phyloP scores from a whole-genome alignment of 495 filamentous ascomycete genomes.

The Corynascus novoguineensis region DNA sequence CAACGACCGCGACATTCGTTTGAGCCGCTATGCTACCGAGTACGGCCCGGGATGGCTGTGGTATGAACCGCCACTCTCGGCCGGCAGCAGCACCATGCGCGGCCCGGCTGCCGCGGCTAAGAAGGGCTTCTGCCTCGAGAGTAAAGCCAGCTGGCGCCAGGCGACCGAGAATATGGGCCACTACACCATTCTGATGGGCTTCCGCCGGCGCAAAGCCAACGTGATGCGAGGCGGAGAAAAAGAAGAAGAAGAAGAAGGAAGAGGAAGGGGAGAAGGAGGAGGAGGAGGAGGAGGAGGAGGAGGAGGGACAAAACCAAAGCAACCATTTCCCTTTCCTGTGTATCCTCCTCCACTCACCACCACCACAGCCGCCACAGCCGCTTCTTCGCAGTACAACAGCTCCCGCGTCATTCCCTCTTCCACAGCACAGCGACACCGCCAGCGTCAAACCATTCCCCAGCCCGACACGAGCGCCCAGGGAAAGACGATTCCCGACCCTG shows the following conservation, averaged over 20 bases:
- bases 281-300: too few species aligned
- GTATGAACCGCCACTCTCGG: constrained; percentile 43
- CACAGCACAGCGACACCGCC: too few species aligned
- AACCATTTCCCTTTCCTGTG: too few species aligned
- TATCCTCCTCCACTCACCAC: not conserved
- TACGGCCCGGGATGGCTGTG: constrained; percentile 46
- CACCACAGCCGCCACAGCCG: not conserved
- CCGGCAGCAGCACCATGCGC: not conserved
- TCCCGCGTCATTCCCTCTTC: too few species aligned
- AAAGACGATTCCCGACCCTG: constrained; percentile 9
- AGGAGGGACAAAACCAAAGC: too few species aligned
- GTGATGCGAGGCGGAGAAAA: constrained; percentile 1
- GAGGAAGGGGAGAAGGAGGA: too few species aligned
- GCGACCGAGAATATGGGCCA: constrained; percentile 22
- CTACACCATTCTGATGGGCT: constrained; percentile 25
- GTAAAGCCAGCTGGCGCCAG: constrained; percentile 13
- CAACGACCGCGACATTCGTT: constrained; percentile 32
- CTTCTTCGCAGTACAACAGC: not conserved
- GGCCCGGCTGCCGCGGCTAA: constrained; percentile 21
- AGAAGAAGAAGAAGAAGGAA: too few species aligned
- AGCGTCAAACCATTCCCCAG: constrained; percentile 1
- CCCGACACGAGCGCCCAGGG: not conserved
- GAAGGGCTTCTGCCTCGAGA: constrained; percentile 29
- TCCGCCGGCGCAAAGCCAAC: constrained; percentile 20
- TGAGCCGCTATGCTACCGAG: constrained; percentile 35